These are phyloP conservation scores for Paecilomyces dactylethromorphus DNA, from an alignment of 2,329 filamentous ascomycete species.

Conservation along the genomic window DNA sequence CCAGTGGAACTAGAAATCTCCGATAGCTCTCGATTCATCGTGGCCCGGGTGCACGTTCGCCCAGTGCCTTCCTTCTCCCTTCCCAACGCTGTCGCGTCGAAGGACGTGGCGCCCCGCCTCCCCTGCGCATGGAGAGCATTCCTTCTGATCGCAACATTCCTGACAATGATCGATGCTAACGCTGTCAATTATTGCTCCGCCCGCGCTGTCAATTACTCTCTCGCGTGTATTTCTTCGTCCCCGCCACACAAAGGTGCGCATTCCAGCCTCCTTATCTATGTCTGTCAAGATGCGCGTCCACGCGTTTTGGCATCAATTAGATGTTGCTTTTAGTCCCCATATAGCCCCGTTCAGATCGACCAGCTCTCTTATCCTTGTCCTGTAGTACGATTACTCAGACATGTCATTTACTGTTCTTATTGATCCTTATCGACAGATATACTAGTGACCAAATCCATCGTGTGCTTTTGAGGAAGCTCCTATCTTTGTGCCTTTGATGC, in stretches of 20 bases:
- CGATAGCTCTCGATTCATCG: background rate
- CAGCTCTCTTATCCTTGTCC: background rate
- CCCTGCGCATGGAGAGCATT: background rate
- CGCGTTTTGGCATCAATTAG: conserved; percentile 8
- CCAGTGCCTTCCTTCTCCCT: background rate
- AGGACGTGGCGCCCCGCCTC: background rate
- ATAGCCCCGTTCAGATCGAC: background rate
- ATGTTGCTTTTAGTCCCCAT: conserved; percentile 7
- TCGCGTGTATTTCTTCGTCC: conserved; percentile 37
- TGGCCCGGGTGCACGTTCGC: background rate
- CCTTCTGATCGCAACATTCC: background rate
- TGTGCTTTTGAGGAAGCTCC: background rate
- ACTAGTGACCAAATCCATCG: background rate
- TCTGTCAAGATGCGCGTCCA: conserved; percentile 3
- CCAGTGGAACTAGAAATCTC: background rate
- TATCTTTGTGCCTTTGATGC: background rate
- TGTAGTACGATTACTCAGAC: background rate
- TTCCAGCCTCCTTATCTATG: conserved; percentile 9
- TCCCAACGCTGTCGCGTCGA: background rate
- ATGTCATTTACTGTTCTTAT: background rate
- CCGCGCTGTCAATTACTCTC: background rate
- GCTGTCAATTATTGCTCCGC: background rate
- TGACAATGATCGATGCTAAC: background rate
- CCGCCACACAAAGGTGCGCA: conserved; percentile 8
- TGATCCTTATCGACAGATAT: background rate